Evolutionary conservation across 2,329 filamentous ascomycete species (phyloP).

Genomic region (Trichothecium sympodiale): DNA sequence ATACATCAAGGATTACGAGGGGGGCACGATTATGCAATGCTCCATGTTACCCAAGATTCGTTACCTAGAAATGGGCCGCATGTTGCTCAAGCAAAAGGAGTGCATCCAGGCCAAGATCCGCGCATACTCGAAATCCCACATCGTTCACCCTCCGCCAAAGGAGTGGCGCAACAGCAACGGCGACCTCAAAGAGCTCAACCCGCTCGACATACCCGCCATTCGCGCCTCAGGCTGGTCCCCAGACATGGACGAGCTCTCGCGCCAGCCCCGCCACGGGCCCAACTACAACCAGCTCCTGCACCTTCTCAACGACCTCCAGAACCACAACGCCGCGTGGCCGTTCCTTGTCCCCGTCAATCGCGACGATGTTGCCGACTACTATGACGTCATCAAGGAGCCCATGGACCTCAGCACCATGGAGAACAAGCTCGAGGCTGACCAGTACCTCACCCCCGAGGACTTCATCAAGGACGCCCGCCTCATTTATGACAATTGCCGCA

Average conservation of each 20-base stretch:
- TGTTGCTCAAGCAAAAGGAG: constrained; percentile 96
- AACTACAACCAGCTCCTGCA: constrained; percentile 92
- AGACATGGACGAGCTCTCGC: constrained; percentile 94
- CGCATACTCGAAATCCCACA: constrained; percentile 78
- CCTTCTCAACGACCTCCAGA: constrained; percentile 89
- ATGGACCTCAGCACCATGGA: constrained; percentile 98
- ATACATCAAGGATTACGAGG: constrained; percentile 99
- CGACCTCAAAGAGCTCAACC: constrained; percentile 59
- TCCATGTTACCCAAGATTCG: constrained; percentile 91
- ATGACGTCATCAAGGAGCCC: constrained; percentile 93
- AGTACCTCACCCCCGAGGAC: constrained; percentile 84
- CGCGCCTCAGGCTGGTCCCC: constrained; percentile 88
- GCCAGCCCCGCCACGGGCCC: constrained; percentile 88
- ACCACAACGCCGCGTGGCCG: constrained; percentile 86
- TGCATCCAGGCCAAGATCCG: constrained; percentile 90
- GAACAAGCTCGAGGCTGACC: constrained; percentile 82
- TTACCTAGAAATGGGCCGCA: constrained; percentile 84
- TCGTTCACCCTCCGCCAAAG: constrained; percentile 73
- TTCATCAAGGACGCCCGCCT: constrained; percentile 82
- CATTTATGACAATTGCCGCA: constrained; percentile 88
- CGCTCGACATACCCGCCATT: constrained; percentile 78
- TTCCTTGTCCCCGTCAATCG: constrained; percentile 89
- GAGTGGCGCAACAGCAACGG: constrained; percentile 63
- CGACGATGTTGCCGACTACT: constrained; percentile 97
- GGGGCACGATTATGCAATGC: constrained; percentile 98